phyloP scores from a whole-genome alignment of 805 yeast genomes.

The Priceomyces castillae region DNA sequence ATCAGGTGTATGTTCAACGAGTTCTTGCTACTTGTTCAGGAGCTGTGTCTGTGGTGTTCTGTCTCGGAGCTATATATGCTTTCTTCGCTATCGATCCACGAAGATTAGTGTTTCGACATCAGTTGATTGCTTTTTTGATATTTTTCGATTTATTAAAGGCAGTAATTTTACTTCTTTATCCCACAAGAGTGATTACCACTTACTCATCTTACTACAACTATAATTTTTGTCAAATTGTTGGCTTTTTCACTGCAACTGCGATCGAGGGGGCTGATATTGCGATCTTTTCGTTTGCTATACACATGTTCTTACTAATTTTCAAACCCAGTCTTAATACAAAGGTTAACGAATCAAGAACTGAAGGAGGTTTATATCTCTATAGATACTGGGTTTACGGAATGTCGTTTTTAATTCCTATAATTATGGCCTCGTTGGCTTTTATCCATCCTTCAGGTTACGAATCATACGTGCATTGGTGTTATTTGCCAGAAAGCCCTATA shows the following conservation, averaged over 20 bases:
- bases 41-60: constrained; percentile 39
- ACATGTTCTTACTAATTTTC: constrained; percentile 72
- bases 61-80: constrained; percentile 60
- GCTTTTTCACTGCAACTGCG: constrained; percentile 76
- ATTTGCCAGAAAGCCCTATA: constrained; percentile 64
- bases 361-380: constrained; percentile 70
- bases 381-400: constrained; percentile 57
- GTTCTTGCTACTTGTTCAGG: constrained; percentile 39
- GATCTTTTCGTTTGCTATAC: constrained; percentile 77
- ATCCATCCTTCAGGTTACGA: constrained; percentile 53
- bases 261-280: constrained; percentile 88
- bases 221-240: constrained; percentile 61
- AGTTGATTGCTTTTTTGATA: constrained; percentile 64
- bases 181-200: constrained; percentile 51
- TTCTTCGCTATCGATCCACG: constrained; percentile 63
- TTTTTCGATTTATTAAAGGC: constrained; percentile 76
- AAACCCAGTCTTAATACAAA: constrained; percentile 49
- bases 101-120: constrained; percentile 63
- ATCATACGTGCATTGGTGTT: constrained; percentile 74
- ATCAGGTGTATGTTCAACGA: constrained; percentile 30
- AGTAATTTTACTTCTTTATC: constrained; percentile 62
- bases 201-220: constrained; percentile 44
- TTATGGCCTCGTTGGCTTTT: constrained; percentile 72
- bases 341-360: constrained; percentile 35
- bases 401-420: constrained; percentile 58